Evolutionary conservation across 2,329 filamentous ascomycete species (phyloP).

Genomic region (Colletotrichum sp.): DNA sequence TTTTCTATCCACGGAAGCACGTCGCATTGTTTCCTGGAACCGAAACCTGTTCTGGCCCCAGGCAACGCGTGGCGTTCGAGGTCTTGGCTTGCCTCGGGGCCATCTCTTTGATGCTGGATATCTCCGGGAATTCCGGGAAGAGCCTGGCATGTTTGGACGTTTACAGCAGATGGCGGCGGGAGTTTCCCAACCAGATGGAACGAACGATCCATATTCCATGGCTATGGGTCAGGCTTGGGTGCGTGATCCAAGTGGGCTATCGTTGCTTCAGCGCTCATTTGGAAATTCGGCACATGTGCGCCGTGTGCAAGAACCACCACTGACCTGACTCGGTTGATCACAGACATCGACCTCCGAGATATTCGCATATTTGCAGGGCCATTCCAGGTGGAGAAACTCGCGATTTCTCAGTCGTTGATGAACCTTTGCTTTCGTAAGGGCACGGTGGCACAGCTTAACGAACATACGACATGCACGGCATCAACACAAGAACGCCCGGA

Average conservation of each 20-base stretch:
- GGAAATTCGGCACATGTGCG: not conserved
- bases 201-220: not conserved
- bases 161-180: not conserved
- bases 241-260: not conserved
- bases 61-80: not conserved
- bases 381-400: not conserved
- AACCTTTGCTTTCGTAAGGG: not conserved
- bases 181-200: not conserved
- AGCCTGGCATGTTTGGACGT: not conserved
- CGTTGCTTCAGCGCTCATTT: not conserved
- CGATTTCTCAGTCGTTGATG: not conserved
- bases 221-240: not conserved
- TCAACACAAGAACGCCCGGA: not conserved
- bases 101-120: not conserved
- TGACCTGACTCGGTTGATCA: not conserved
- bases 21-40: not conserved
- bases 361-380: accelerated
- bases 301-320: not conserved
- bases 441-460: not conserved
- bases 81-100: not conserved
- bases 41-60: not conserved
- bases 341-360: not conserved
- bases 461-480: not conserved
- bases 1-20: not conserved
- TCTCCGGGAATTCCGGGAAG: not conserved